Percentiles rank a stretch among this genome's conserved stretches.
Conservation (phyloP, 202 grass and related monocot species). For the Setaria italica region DNA sequence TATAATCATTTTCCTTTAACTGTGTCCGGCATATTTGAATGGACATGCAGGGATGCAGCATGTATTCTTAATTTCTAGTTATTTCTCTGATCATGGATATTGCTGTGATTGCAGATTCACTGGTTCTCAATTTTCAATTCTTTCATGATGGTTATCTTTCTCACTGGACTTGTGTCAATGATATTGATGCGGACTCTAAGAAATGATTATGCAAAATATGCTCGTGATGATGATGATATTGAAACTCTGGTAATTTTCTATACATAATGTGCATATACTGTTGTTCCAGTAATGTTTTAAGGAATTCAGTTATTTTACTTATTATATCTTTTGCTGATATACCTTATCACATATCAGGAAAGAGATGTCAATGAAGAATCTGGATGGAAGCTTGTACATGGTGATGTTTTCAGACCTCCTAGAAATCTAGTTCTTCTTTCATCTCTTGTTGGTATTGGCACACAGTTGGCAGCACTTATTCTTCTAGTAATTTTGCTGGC, state of each 20-base stretch:
- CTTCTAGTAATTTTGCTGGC: constrained; percentile 91
- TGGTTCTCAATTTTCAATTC: constrained; percentile 99
- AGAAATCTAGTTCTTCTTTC: constrained; percentile 88
- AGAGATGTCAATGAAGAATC: constrained; percentile 98
- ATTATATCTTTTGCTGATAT: constrained; percentile 26
- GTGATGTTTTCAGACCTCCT: constrained; percentile 96
- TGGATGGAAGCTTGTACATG: constrained; percentile 99
- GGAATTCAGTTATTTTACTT: constrained; percentile 2
- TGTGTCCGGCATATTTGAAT: not conserved
- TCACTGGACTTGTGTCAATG: constrained; percentile 96
- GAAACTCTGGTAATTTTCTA: constrained; percentile 88
- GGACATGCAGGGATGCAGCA: not conserved
- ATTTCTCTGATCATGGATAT: constrained; percentile 39
- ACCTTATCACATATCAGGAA: constrained; percentile 62
- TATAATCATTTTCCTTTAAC: constrained; percentile 18
- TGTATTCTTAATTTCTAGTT: constrained; percentile 12
- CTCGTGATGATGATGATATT: constrained; percentile 92
- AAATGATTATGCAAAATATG: constrained; percentile 99
- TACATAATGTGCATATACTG: constrained; percentile 10
- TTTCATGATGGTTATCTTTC: constrained; percentile 99
- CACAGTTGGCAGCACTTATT: constrained; percentile 82
- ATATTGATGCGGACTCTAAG: constrained; percentile 97
- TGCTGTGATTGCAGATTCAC: constrained; percentile 71
- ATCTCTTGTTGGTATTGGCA: constrained; percentile 83
- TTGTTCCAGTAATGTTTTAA: constrained; percentile 10